Evolutionary conservation across 2,329 filamentous ascomycete genomes (phyloP), one percentile per base, ranked within the genome.

Genomic region (Endoconidiophora polonica): DNA sequence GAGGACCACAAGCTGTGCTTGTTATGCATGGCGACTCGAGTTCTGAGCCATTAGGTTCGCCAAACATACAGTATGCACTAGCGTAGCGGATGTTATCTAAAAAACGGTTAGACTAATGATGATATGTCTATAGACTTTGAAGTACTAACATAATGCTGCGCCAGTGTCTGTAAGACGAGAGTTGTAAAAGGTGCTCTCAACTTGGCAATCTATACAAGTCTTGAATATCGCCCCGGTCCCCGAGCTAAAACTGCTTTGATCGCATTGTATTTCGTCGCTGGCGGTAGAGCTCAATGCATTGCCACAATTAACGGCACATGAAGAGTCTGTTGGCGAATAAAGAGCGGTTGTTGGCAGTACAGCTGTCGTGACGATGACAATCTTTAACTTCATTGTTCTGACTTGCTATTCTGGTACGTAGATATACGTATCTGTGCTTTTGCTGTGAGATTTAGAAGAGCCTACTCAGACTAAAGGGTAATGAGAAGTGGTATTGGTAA

Each of bases 81-180:
- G 73, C 66, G 57, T 70, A 79, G 58, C 77, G 68, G 48, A 79
- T 55, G 55, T 80, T 80, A 55, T 78, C 75, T 79, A 12, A 23
- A 22, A 5, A 3, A 18, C 7, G 42, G 42, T 7, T 16, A 29
- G 23, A 22, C 9, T 23, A 33, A 22, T 14, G 14, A 42, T 26
- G 2, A 10, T 18, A 20, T 40, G 16, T 29, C 38, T 20, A 26
- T 33, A 20, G 7, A 33, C 22, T 41, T n/a, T 12, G 14, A 18
- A 10, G 6, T n/a, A 66, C 74, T 57, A 62, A 79, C 76, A 80
- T 14, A 80, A 61, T 46, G 70, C 62, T 54, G 66, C 70, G 55
- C 75, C 65, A 9, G 72, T 61, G 56, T 81, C 77, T 1, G 74
- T 71, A 50, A 69, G 56, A 12, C 66, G 66, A 16, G 63, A 58